Percentiles rank a stretch among this genome's conserved stretches.
These are phyloP conservation scores for Chaetomium cochliodes DNA, from an alignment of 495 filamentous ascomycete species.

Conservation along the genomic window DNA sequence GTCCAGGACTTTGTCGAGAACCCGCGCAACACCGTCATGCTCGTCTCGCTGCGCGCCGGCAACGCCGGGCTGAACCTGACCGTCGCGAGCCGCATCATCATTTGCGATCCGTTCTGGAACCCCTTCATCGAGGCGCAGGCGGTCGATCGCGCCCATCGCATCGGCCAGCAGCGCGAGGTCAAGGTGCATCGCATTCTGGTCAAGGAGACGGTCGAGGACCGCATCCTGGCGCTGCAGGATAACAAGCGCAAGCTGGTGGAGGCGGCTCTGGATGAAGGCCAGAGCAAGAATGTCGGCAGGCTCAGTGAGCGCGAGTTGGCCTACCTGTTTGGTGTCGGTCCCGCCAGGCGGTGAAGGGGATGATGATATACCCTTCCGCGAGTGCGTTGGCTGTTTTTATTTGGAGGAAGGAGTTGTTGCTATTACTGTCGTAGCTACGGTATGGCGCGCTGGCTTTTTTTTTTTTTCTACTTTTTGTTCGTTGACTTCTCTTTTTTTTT, in stretches of 20 bases:
- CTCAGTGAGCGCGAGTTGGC: constrained; percentile 63
- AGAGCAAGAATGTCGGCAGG: constrained; percentile 60
- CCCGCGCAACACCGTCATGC: constrained; percentile 66
- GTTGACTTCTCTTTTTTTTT: not conserved
- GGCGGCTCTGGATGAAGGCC: constrained; percentile 78
- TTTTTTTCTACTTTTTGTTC: not conserved
- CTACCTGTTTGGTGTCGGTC: constrained; percentile 56
- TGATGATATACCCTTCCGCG: not conserved
- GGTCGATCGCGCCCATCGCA: constrained; percentile 87
- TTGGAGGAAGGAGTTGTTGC: not conserved
- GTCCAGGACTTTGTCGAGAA: constrained; percentile 72
- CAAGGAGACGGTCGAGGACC: constrained; percentile 80
- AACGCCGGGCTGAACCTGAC: constrained; percentile 90
- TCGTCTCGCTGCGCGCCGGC: constrained; percentile 86
- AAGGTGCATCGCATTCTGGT: constrained; percentile 79
- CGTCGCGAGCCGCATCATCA: constrained; percentile 82
- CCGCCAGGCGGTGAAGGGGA: not conserved
- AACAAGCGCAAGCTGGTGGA: constrained; percentile 77
- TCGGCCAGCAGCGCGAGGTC: constrained; percentile 76
- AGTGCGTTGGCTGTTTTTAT: not conserved
- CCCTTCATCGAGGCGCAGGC: constrained; percentile 94
- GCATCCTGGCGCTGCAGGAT: constrained; percentile 82
- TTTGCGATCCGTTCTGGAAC: constrained; percentile 97
- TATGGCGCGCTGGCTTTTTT: not conserved
- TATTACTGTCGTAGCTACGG: not conserved